Evolutionary conservation across 2,329 filamentous ascomycete genomes (phyloP), one percentile per base, ranked within the genome.

Genomic region (Xylaria multiplex): DNA sequence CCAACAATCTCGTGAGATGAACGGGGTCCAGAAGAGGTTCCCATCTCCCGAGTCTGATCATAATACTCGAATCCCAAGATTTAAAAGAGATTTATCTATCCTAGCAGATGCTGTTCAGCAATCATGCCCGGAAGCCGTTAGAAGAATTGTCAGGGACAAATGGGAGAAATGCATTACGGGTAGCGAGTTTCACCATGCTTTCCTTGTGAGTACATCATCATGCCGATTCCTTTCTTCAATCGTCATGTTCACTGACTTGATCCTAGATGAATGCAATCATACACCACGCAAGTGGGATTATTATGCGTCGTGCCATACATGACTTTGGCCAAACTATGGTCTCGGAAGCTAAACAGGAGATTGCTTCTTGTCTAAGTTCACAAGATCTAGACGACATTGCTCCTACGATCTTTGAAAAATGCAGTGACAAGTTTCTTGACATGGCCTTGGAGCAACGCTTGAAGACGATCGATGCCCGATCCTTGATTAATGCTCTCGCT

Each of bases 401-500:
- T 2, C 76, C 82, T 30, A 37, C 72, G 1, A 79, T 88, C 32
- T 74, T 88, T 6, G 68, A 75, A 54, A 84, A 81, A 58, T 82
- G 80, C 14, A 85, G 84, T 68, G 75, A 83, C 37, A 64, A 69
- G 1, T 86, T 88, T 60, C 79, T 88, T 1, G 86, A 88, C 71
- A 81, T 78, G 60, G 84, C 81, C 3, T 72, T 88, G n/a, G 82
- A 83, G 19, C 78, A 76, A 60, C 83, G 86, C 0, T 78, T 88
- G 3, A 79, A 80, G 52, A 86, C 84, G 1, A 88, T 88, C 58
- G 81, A 82, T 9, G 85, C 85, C 0, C 81, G 84, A 30, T 80
- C 82, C 14, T 80, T 88, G 2, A 83, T 88, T 59, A 87, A 88
- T 64, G 84, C 85, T 14, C 79, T 88, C 22, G 86, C 86, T 1